Base-by-base conservation (phyloP, 305 asterid species). In the Rubia tinctorum region DNA sequence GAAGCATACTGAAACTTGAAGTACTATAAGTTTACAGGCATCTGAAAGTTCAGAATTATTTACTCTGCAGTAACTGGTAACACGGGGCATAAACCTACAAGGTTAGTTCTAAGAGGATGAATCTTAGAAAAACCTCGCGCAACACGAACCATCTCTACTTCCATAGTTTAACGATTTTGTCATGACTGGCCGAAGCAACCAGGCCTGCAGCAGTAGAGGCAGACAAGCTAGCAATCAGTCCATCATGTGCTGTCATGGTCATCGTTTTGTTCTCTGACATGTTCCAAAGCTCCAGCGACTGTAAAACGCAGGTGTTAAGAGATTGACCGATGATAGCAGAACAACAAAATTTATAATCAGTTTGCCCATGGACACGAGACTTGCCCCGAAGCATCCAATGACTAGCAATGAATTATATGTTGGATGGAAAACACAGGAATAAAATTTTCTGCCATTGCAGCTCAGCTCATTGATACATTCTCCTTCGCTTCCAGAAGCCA, bases 211-310 rank as follows among this genome's bases (percentile, higher is more conserved):
- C 90, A 0, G 92, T 69, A 0, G 99, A 95, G 12, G 85, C 96
- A 0, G 98, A 94, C 85, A 95, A 71, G 10, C 96, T 87, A 1
- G 97, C 89, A 0, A 95, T 86, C 86, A 90, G 68, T 69, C 97
- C 96, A 6, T 92, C 97, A 68, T 95, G 99, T 1, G 96, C 98
- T 0, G 94, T 45, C 14, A 93, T 84, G 18, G 93, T 87, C 98
- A 95, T 83, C 1, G 93, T 91, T 80, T 88, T 87, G 87, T 87
- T 93, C 82, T 89, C 97, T 0, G 80, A 60, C 97, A 91, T 88
- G 88, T 95, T 86, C 99, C 99, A 95, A 3, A 95, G 89, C 93
- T 93, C 99, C 77, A 95, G 73, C 0, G 99, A 91, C 99, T 95
- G 92, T 17, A 72, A 77, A 12, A 34, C 5, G 20, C 63, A 27